phyloP scores from a whole-genome alignment of 2,329 filamentous ascomycete species.

The Trichoderma breve region DNA sequence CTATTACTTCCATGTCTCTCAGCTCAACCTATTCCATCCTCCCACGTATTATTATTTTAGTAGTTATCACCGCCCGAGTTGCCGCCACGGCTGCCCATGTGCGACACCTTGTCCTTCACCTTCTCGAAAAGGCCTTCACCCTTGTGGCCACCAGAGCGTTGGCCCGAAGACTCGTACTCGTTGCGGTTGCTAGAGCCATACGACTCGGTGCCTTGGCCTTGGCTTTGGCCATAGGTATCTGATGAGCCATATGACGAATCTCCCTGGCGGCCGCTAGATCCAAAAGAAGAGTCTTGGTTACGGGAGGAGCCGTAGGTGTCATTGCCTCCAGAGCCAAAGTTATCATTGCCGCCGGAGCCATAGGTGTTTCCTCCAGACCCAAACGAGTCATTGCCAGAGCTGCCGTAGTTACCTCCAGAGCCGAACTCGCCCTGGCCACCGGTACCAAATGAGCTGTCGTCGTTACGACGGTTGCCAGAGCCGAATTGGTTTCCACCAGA shows the following conservation, averaged over 20 bases:
- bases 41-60: conserved; percentile 28
- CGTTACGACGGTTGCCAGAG: conserved; percentile 21
- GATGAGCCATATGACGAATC: conserved; percentile 20
- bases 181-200: conserved; percentile 20
- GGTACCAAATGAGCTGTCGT: conserved; percentile 14
- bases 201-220: conserved; percentile 21
- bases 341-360: not conserved
- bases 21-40: not conserved
- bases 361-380: conserved; percentile 23
- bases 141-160: conserved; percentile 1
- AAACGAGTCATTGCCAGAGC: conserved; percentile 25
- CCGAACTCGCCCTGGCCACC: not conserved
- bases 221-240: conserved; percentile 19
- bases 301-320: conserved; percentile 19
- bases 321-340: not conserved
- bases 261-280: conserved; percentile 13
- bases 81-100: conserved; percentile 42
- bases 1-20: not conserved
- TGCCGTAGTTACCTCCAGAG: conserved; percentile 22
- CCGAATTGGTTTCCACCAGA: conserved; percentile 23
- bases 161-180: conserved; percentile 16
- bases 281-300: not conserved
- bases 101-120: conserved; percentile 57
- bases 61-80: conserved; percentile 52
- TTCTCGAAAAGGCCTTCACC: conserved; percentile 46